Conservation (phyloP, 2,329 filamentous ascomycete genomes). For the Alternaria brassicae region DNA sequence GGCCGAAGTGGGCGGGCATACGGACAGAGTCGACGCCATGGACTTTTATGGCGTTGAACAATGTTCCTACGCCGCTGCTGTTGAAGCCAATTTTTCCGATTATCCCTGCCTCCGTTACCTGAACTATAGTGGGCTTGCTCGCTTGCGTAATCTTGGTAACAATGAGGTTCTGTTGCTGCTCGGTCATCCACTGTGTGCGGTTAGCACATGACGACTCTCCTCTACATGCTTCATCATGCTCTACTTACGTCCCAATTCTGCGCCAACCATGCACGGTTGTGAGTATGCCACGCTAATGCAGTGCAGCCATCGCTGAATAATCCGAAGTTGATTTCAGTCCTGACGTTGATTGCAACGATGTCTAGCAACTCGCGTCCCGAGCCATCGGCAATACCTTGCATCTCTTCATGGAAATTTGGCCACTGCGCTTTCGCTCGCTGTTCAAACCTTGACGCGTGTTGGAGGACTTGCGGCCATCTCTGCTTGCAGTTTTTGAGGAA, state of each 20-base stretch:
- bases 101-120: conserved; percentile 67
- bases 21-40: conserved; percentile 60
- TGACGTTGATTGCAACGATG: conserved; percentile 65
- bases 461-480: conserved; percentile 55
- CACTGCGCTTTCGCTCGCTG: conserved; percentile 53
- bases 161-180: conserved; percentile 60
- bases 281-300: conserved; percentile 56
- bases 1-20: conserved; percentile 67
- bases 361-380: conserved; percentile 56
- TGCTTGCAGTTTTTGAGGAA: conserved; percentile 58
- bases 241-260: conserved; percentile 65
- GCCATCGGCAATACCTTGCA: conserved; percentile 62
- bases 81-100: conserved; percentile 74
- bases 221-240: neutral
- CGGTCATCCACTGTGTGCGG: conserved; percentile 56
- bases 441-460: conserved; percentile 58
- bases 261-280: conserved; percentile 52
- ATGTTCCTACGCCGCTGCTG: conserved; percentile 63
- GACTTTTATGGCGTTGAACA: conserved; percentile 68
- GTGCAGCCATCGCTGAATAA: conserved; percentile 67
- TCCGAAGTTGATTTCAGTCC: conserved; percentile 65
- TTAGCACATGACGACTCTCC: neutral
- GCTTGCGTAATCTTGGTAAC: conserved; percentile 56
- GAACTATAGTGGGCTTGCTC: conserved; percentile 58
- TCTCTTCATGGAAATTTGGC: conserved; percentile 55